Percentiles rank a stretch among this genome's conserved stretches.
phyloP scores from a whole-genome alignment of 2,329 filamentous ascomycete species.

The Trichophyton schoenleinii region DNA sequence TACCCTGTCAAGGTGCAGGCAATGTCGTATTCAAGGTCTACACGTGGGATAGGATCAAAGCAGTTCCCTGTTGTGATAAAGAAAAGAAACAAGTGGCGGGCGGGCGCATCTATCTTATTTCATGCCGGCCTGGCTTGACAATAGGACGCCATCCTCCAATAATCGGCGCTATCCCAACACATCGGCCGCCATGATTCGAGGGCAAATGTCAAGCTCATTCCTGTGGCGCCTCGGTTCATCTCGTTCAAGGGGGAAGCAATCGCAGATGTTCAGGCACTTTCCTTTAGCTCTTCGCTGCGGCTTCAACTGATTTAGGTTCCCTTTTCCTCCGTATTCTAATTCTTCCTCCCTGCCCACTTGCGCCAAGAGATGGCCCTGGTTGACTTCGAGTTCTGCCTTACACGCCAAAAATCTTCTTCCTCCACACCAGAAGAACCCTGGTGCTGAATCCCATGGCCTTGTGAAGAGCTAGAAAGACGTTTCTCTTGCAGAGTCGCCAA shows the following conservation, averaged over 20 bases:
- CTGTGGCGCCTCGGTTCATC: neutral
- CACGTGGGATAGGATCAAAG: conserved; percentile 5
- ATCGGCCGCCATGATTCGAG: conserved; percentile 1
- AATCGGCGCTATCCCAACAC: neutral
- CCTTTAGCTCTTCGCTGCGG: too few species aligned
- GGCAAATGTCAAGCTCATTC: neutral
- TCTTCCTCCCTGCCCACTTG: neutral
- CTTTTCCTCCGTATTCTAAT: neutral
- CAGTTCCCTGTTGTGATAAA: neutral
- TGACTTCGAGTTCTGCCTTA: conserved; percentile 3
- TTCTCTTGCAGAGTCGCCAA: neutral
- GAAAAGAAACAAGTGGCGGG: conserved; percentile 2
- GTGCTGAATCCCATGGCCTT: conserved; percentile 1
- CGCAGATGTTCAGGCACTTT: neutral
- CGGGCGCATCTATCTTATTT: neutral
- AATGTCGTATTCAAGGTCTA: neutral
- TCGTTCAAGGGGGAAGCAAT: neutral
- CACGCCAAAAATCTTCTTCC: neutral
- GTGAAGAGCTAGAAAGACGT: conserved; percentile 1
- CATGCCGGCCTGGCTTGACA: neutral
- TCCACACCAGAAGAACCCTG: neutral
- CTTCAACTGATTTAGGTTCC: neutral
- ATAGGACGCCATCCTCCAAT: neutral
- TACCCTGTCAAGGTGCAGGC: neutral
- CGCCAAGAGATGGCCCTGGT: neutral